Percentiles rank a stretch among this genome's conserved stretches.
phyloP scores from a whole-genome alignment of 2,329 filamentous ascomycete genomes.

The Paracorniculantispora psalliotae region DNA sequence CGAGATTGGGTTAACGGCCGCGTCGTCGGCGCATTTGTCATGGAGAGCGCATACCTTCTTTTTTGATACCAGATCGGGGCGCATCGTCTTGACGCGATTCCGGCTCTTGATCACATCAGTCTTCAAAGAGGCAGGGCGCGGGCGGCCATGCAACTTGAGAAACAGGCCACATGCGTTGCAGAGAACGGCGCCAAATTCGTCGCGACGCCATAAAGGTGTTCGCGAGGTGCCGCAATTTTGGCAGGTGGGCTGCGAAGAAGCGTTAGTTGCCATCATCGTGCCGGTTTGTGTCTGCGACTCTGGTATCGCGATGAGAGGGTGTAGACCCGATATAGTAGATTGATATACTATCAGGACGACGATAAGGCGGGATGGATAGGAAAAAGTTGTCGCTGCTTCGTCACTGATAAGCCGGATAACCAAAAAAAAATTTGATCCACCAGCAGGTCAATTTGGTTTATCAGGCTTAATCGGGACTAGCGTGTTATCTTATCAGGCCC shows the following conservation, averaged over 20 bases:
- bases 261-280: constrained; percentile 51
- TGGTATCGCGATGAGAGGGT: constrained; percentile 18
- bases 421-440: constrained; percentile 14
- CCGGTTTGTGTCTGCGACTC: constrained; percentile 31
- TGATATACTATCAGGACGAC: constrained; percentile 29
- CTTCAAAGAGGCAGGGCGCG: constrained; percentile 92
- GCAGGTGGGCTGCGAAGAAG: constrained; percentile 81
- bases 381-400: constrained; percentile 28
- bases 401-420: constrained; percentile 32
- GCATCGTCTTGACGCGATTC: constrained; percentile 89
- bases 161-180: constrained; percentile 99
- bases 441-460: constrained; percentile 5
- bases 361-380: constrained; percentile 34
- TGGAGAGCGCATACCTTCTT: constrained; percentile 61
- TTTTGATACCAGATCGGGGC: constrained; percentile 71
- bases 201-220: constrained; percentile 93
- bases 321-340: constrained; percentile 23
- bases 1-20: neutral
- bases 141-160: constrained; percentile 89
- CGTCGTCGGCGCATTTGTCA: neutral
- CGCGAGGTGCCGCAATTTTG: constrained; percentile 95
- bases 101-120: constrained; percentile 99
- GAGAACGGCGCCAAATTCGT: constrained; percentile 90
- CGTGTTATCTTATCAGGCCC: constrained; percentile 1
- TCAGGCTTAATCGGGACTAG: constrained; percentile 8